Percentiles rank a stretch among this genome's conserved stretches.
Evolutionary conservation across 129 eudicot genomes (phyloP).

Genomic region (Dittrichia graveolens): DNA sequence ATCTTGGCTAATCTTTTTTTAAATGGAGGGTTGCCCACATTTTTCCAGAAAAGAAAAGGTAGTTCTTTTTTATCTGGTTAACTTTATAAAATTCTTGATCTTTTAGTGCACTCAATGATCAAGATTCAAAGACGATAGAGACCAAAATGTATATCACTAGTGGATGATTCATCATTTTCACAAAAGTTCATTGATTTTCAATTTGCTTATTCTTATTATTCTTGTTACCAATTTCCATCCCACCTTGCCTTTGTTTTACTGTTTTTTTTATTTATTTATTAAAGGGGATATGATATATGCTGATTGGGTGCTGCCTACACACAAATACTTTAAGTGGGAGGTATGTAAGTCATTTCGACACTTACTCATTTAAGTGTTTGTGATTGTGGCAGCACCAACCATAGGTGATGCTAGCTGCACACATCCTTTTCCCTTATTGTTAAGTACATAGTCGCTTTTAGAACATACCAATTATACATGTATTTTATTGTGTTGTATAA

Average conservation of each 20-base stretch:
- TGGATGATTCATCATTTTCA: constrained; percentile 10
- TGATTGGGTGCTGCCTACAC: too few relatives aligned
- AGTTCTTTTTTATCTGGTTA: constrained; percentile 6
- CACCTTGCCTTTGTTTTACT: too few relatives aligned
- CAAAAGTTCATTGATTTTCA: background rate
- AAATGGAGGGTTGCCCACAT: constrained; percentile 17
- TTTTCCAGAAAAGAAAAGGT: constrained; percentile 3
- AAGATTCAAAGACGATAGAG: constrained; percentile 12
- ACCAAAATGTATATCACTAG: background rate
- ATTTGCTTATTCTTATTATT: background rate
- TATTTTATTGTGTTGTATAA: too few relatives aligned
- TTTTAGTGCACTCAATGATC: constrained; percentile 23
- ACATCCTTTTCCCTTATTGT: background rate
- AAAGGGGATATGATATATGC: too few relatives aligned
- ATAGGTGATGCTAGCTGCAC: too few relatives aligned
- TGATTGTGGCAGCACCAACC: too few relatives aligned
- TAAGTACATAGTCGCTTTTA: background rate
- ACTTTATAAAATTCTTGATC: constrained; percentile 8
- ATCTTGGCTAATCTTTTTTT: constrained; percentile 21
- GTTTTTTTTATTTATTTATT: too few relatives aligned
- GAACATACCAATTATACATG: background rate
- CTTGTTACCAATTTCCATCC: background rate
- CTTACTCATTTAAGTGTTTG: too few relatives aligned
- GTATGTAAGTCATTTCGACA: too few relatives aligned
- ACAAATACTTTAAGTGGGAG: too few relatives aligned